Conservation (phyloP, 148 eudicot genomes). For the Cornus suecica region DNA sequence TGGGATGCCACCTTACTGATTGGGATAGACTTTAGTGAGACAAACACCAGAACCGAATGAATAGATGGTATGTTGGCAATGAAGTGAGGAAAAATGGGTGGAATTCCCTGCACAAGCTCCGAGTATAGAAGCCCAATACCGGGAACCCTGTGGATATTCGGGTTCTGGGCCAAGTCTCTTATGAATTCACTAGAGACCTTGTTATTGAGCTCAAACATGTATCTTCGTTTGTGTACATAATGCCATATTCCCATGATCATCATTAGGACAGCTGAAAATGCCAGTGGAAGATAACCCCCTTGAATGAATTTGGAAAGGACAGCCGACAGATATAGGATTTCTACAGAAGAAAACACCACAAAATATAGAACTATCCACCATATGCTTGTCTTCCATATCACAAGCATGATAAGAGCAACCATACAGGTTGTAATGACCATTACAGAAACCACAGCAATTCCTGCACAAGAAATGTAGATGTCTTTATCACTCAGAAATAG, state of each 20-base stretch:
- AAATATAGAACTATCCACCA: constrained; percentile 34
- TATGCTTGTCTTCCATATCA: constrained; percentile 46
- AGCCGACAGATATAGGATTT: constrained; percentile 30
- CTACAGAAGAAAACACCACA: constrained; percentile 28
- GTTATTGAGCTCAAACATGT: constrained; percentile 43
- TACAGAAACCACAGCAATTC: constrained; percentile 48
- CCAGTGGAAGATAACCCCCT: constrained; percentile 49
- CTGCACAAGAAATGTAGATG: constrained; percentile 16
- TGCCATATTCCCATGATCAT: constrained; percentile 50
- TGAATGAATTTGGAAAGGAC: constrained; percentile 37
- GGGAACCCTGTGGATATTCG: constrained; percentile 30
- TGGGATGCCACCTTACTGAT: constrained; percentile 33
- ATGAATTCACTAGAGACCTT: constrained; percentile 44
- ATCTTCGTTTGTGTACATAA: constrained; percentile 33
- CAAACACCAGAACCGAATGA: constrained; percentile 41
- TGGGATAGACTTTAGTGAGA: constrained; percentile 48
- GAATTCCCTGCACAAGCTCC: constrained; percentile 62
- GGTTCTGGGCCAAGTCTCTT: constrained; percentile 27
- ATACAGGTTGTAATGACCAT: constrained; percentile 49
- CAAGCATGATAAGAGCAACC: constrained; percentile 47
- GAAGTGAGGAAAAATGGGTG: constrained; percentile 50
- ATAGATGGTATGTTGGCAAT: constrained; percentile 41
- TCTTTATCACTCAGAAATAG: no score
- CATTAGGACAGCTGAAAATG: constrained; percentile 30
- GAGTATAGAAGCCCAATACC: constrained; percentile 56